Evolutionary conservation across 768 basidiomycete species (phyloP).

Genomic region (Boletus insuetus): DNA sequence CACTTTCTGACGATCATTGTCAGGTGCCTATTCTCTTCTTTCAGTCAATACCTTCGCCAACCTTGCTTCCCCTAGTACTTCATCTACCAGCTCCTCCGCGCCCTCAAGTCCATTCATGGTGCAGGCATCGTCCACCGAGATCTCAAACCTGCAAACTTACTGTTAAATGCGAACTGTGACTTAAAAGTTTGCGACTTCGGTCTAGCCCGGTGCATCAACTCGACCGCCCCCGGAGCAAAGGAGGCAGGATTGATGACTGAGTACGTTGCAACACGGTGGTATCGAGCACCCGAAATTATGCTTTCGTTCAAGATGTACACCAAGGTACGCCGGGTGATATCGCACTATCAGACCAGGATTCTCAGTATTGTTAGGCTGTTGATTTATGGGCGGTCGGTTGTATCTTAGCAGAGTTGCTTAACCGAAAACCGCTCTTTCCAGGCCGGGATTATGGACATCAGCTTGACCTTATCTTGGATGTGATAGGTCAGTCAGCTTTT

Average conservation of each 20-base stretch:
- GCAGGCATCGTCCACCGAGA: slow-evolving; percentile 79
- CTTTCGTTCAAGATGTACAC: slow-evolving; percentile 89
- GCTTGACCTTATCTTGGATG: slow-evolving; percentile 82
- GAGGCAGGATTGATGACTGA: slow-evolving; percentile 73
- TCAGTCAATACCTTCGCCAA: background rate
- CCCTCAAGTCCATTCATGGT: slow-evolving; percentile 85
- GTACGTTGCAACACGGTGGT: slow-evolving; percentile 92
- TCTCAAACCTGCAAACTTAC: slow-evolving; percentile 83
- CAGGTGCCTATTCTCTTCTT: slow-evolving; percentile 44
- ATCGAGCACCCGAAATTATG: slow-evolving; percentile 94
- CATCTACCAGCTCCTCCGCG: slow-evolving; percentile 80
- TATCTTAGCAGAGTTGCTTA: slow-evolving; percentile 79
- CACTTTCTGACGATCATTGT: slow-evolving; percentile 87
- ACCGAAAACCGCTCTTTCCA: slow-evolving; percentile 80
- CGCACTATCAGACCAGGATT: slow-evolving; percentile 6
- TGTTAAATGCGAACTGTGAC: slow-evolving; percentile 88
- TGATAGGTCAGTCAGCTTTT: slow-evolving; percentile 52
- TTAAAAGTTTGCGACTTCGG: slow-evolving; percentile 91
- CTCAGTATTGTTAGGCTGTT: slow-evolving; percentile 44
- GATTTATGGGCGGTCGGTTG: slow-evolving; percentile 77
- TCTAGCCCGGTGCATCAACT: slow-evolving; percentile 65
- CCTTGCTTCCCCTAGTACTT: slow-evolving; percentile 53
- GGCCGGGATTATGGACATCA: slow-evolving; percentile 88
- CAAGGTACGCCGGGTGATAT: slow-evolving; percentile 41
- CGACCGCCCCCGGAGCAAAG: slow-evolving; percentile 49